phyloP scores from a whole-genome alignment of 257 asterid species.

The Anisodus acutangulus region DNA sequence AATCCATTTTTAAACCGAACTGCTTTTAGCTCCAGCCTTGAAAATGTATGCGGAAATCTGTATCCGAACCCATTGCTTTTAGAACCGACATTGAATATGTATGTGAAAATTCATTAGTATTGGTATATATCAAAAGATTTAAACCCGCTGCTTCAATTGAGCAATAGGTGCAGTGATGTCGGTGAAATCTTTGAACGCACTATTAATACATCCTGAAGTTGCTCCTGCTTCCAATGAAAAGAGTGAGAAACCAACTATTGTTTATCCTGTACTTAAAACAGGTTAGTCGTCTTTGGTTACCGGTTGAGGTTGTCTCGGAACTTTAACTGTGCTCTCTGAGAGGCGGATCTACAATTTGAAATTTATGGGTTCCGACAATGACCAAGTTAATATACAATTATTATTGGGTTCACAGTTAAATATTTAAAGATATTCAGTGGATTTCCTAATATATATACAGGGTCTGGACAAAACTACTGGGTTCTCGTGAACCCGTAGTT shows the following conservation, averaged over 20 bases:
- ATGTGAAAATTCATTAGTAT: neutral
- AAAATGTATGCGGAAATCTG: neutral
- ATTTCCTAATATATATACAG: too few relatives aligned
- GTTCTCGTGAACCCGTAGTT: too few relatives aligned
- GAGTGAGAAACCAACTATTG: neutral
- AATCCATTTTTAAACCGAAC: conserved; percentile 1
- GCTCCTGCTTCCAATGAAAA: conserved; percentile 12
- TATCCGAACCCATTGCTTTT: neutral
- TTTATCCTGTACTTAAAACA: conserved; percentile 16
- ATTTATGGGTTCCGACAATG: too few relatives aligned
- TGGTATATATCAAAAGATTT: neutral
- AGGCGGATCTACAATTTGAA: too few relatives aligned
- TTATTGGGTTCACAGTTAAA: too few relatives aligned
- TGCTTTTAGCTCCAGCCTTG: conserved; percentile 16
- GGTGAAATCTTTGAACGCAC: neutral
- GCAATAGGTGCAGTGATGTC: neutral
- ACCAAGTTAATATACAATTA: too few relatives aligned
- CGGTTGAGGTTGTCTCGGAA: neutral
- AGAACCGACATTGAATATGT: neutral
- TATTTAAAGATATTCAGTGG: too few relatives aligned
- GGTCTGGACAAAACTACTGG: too few relatives aligned
- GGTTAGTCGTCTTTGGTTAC: neutral
- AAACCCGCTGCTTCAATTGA: neutral
- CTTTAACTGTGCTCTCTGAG: neutral
- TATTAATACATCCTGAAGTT: neutral